Conservation (phyloP, 139 green algal genomes). For the Chlorella vulgaris region DNA sequence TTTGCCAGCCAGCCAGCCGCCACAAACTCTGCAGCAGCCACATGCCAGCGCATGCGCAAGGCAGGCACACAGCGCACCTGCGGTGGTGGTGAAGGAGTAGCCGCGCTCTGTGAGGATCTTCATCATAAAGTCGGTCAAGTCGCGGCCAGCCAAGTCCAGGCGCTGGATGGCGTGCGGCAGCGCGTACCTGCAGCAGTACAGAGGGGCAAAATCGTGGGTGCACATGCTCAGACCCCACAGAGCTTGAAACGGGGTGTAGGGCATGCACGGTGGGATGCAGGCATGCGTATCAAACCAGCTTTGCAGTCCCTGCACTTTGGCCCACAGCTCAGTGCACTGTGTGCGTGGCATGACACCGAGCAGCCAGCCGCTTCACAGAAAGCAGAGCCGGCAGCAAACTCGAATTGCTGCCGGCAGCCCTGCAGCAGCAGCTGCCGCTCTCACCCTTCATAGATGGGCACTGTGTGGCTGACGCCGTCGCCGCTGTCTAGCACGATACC, state of each 20-base stretch:
- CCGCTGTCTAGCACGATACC: conserved; percentile 98
- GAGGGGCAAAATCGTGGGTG: not conserved
- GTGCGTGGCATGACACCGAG: too few relatives aligned
- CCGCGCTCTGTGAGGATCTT: conserved; percentile 92
- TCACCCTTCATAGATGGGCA: conserved; percentile 96
- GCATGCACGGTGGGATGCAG: too few relatives aligned
- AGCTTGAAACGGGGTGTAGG: not conserved
- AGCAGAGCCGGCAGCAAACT: not conserved
- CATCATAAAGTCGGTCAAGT: conserved; percentile 98
- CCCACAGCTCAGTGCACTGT: too few relatives aligned
- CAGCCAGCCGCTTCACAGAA: not conserved
- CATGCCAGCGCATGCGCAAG: not conserved
- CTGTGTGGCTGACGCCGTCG: conserved; percentile 97
- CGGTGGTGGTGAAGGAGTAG: conserved; percentile 98
- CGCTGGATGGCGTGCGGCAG: conserved; percentile 96
- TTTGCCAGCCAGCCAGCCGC: not conserved
- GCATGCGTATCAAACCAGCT: too few relatives aligned
- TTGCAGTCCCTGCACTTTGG: too few relatives aligned
- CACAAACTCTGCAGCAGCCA: not conserved
- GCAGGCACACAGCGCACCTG: conserved; percentile 37
- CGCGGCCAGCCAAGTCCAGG: conserved; percentile 94
- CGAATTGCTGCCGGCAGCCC: not conserved
- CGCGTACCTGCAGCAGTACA: conserved; percentile 68
- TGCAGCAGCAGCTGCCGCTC: not conserved
- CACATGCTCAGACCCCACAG: not conserved